Evolutionary conservation across 306 rosid species (phyloP).

Genomic region (Vigna reflexopilosa): DNA sequence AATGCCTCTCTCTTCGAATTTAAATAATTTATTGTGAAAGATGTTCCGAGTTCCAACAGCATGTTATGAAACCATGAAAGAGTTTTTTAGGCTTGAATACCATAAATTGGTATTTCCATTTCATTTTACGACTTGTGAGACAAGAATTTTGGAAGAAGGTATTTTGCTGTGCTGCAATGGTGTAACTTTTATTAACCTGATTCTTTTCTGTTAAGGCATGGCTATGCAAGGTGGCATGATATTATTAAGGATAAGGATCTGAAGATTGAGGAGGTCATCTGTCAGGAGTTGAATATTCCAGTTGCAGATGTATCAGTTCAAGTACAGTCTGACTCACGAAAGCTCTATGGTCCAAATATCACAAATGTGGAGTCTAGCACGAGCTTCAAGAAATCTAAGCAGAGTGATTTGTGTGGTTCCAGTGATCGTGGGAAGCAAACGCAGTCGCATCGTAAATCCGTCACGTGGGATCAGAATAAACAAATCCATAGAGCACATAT

Average conservation of each 20-base stretch:
- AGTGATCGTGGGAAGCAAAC: no score
- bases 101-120: slow-evolving; percentile 1
- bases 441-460: no score
- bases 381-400: not conserved
- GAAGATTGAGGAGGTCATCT: slow-evolving; percentile 79
- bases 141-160: not conserved
- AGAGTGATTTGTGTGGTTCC: no score
- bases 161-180: not conserved
- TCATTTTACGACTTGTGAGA: slow-evolving; percentile 14
- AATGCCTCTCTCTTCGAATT: not conserved
- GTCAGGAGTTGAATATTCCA: slow-evolving; percentile 94
- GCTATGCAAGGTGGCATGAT: slow-evolving; percentile 98
- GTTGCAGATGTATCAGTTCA: slow-evolving; percentile 60
- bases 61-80: slow-evolving; percentile 24
- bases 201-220: slow-evolving; percentile 67
- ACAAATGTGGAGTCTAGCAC: slow-evolving; percentile 59
- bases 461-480: no score
- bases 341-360: slow-evolving; percentile 60
- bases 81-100: no score
- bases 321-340: slow-evolving; percentile 64
- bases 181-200: slow-evolving; percentile 34
- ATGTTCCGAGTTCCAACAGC: not conserved
- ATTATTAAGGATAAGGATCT: slow-evolving; percentile 87
- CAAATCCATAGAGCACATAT: no score
- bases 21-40: not conserved